Evolutionary conservation across 495 filamentous ascomycete species (phyloP), one percentile per base, ranked within the genome.

Genomic region (Usnea hakonensis): DNA sequence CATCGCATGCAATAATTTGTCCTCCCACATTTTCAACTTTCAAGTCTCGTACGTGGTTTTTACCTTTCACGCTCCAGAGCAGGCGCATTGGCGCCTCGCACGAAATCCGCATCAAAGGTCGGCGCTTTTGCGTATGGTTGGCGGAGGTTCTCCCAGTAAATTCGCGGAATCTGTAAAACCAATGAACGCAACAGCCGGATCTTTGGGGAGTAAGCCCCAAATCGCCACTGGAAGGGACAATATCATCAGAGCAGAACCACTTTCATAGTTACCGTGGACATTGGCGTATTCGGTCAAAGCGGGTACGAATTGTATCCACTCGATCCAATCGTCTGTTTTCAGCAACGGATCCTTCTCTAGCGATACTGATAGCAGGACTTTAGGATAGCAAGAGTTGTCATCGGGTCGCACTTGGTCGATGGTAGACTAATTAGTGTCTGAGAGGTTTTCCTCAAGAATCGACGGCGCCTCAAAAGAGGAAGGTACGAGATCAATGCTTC

Each of bases 211-310:
- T 36, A 56, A 56, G 35, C 37, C 54, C 54, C 54, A 56, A 37
- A 40, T 37, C 19, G 9, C 13, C 3, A 56, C 54, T 23, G 54
- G 54, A 37, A 56, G 32, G 38, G 54, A 56, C 35, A 56, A 13
- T 21, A 56, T 10, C 9, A 56, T 26, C 33, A 56, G 37, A 36
- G 54, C 37, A 21, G 54, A 56, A 3, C 26, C 14, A 38, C 54
- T 40, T 26, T 56, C 33, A 38, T 56, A 56, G 54, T 36, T 38
- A 36, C 54, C 54, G n/a, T 56, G 32, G n/a, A 56, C 54, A 23
- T 23, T n/a, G 33, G 54, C 54, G 13, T 37, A 14, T 23, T 56
- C 37, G 16, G 33, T 33, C 4, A 56, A 21, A 4, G 54, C 54
- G 23, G 54, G 54, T 36, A 56, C 7, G 37, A 23, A 33, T 56